phyloP scores from a whole-genome alignment of 2,329 filamentous ascomycete genomes.

The Microdochium bolleyi region DNA sequence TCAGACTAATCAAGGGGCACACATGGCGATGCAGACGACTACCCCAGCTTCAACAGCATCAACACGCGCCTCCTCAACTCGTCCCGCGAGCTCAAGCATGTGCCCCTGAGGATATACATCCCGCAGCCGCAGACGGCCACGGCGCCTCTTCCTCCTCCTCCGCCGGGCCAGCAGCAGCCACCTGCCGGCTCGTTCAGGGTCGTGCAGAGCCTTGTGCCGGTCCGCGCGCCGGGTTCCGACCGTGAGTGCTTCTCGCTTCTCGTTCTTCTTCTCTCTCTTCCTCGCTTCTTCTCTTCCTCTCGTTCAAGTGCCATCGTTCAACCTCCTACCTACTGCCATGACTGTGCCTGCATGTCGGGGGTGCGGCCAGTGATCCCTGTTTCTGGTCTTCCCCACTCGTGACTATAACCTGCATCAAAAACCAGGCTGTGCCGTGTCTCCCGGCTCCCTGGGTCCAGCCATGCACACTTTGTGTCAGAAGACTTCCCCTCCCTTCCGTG shows the following conservation, averaged over 20 bases:
- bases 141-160: conserved; percentile 11
- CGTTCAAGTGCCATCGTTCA: too few species aligned
- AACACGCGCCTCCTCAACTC: conserved; percentile 71
- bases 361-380: too few species aligned
- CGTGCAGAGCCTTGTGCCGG: conserved; percentile 66
- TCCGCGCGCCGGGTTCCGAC: conserved; percentile 25
- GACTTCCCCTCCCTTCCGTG: too few species aligned
- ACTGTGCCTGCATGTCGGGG: too few species aligned
- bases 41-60: conserved; percentile 62
- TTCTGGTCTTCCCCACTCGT: too few species aligned
- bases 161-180: neutral
- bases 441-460: too few species aligned
- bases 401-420: too few species aligned
- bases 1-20: too few species aligned
- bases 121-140: conserved; percentile 42
- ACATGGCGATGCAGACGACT: too few species aligned
- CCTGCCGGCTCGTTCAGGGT: conserved; percentile 54
- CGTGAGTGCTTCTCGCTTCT: conserved; percentile 20
- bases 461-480: too few species aligned
- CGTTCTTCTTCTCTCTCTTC: neutral
- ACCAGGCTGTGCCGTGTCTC: too few species aligned
- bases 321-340: too few species aligned
- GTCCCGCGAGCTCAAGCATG: conserved; percentile 65
- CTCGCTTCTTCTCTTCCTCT: neutral
- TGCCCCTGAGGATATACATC: conserved; percentile 86